phyloP scores from a whole-genome alignment of 2,329 filamentous ascomycete species.

The Aspergillus neotritici region DNA sequence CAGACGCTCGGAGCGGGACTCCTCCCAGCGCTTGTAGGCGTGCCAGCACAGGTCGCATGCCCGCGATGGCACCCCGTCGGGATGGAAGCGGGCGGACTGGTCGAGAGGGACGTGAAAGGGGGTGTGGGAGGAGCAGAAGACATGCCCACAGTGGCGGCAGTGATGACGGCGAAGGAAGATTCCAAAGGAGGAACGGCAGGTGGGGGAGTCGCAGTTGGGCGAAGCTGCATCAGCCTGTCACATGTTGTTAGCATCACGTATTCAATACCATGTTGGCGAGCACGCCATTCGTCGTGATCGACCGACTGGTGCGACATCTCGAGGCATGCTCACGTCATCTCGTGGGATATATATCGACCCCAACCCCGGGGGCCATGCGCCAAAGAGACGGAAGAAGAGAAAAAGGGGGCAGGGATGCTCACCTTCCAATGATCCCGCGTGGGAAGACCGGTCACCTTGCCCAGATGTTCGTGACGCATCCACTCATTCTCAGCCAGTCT shows the following conservation, averaged over 20 bases:
- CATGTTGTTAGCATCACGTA: slow-evolving; percentile 12
- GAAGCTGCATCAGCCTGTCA: slow-evolving; percentile 54
- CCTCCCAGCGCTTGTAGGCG: slow-evolving; percentile 55
- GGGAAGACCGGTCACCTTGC: slow-evolving; percentile 53
- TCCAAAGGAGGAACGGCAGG: slow-evolving; percentile 55
- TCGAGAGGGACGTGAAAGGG: slow-evolving; percentile 54
- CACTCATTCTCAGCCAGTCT: slow-evolving; percentile 49
- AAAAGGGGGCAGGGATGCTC: slow-evolving; percentile 26
- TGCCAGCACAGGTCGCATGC: slow-evolving; percentile 58
- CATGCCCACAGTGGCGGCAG: slow-evolving; percentile 61
- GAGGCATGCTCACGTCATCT: slow-evolving; percentile 17
- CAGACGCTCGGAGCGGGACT: slow-evolving; percentile 42
- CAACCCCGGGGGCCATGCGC: not conserved
- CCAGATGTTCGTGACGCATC: slow-evolving; percentile 48
- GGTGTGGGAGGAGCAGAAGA: slow-evolving; percentile 59
- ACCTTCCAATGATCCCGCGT: slow-evolving; percentile 63
- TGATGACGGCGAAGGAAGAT: slow-evolving; percentile 61
- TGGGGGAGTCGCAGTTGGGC: slow-evolving; percentile 51
- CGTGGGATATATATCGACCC: slow-evolving; percentile 16
- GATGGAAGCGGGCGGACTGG: slow-evolving; percentile 59
- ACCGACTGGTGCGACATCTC: slow-evolving; percentile 21
- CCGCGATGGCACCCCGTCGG: slow-evolving; percentile 50
- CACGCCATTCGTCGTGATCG: slow-evolving; percentile 23
- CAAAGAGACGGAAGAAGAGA: not conserved
- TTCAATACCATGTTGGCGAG: slow-evolving; percentile 6